Conservation (phyloP, 2,329 filamentous ascomycete genomes). For the Diaporthe australafricana region DNA sequence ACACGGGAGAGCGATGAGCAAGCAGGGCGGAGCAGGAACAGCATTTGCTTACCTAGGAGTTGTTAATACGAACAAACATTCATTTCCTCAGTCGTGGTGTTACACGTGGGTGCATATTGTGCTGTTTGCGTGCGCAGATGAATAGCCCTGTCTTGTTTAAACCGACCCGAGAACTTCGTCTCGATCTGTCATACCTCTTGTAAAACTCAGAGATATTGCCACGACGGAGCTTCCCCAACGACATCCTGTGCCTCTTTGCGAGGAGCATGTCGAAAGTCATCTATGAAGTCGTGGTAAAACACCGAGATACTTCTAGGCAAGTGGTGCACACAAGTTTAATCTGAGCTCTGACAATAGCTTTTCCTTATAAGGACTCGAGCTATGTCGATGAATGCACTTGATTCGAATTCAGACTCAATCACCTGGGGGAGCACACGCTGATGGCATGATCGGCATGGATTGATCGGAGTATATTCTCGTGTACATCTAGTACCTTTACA, state of each 20-base stretch:
- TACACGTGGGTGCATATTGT: not conserved
- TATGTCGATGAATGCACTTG: too few species aligned
- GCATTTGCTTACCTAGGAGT: slow-evolving; percentile 26
- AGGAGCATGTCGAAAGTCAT: not conserved
- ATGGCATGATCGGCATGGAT: not conserved
- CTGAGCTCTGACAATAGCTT: too few species aligned
- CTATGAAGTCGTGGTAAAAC: not conserved
- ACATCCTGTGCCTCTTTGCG: not conserved
- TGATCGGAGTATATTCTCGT: slow-evolving; percentile 1
- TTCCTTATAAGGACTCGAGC: too few species aligned
- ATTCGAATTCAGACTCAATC: not conserved
- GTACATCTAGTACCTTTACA: not conserved
- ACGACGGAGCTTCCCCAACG: too few species aligned
- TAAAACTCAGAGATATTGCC: too few species aligned
- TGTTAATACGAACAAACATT: slow-evolving; percentile 33
- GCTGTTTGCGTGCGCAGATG: not conserved
- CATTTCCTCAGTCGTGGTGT: not conserved
- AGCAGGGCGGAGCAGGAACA: not conserved
- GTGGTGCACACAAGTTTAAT: not conserved
- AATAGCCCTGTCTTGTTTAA: not conserved
- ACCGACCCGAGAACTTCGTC: not conserved
- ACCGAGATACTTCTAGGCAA: not conserved
- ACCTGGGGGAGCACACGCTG: too few species aligned
- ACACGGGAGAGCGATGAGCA: not conserved
- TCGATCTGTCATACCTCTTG: not conserved